Evolutionary conservation across 2,329 filamentous ascomycete genomes (phyloP), one percentile per base, ranked within the genome.

Genomic region (Pyrenochaeta sp.): DNA sequence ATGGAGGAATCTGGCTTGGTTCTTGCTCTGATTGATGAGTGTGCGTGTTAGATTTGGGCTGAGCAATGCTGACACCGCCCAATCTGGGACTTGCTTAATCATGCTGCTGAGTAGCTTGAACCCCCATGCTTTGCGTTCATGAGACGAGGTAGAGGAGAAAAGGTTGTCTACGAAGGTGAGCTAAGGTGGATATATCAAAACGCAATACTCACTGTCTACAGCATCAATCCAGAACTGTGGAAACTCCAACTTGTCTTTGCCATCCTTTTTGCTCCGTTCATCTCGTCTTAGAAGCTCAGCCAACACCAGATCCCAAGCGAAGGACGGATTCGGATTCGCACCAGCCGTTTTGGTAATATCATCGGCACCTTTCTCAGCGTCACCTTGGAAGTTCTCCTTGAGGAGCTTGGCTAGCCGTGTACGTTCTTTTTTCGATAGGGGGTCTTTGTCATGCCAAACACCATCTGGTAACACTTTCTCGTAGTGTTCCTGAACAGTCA

Each of bases 91-190:
- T 32, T 78, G 80, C 29, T 81, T 78, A 3, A 97, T 78, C 64
- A 92, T 85, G 68, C 89, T 91, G 65, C 89, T 87, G 67, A 97
- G 91, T 2, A 98, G 84, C 67, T 93, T 87, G 76, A 98, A 94
- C 0, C 95, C 95, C 75, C 92, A 92, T 68, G 91, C 92, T 75
- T 97, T 98, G 50, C 96, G 90, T 64, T 93, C 91, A 37, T 93
- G 87, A 1, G 92, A 96, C 7, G 93, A 89, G 10, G 85, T 87
- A 51, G 89, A 86, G 5, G 91, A 89, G 72, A 98, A 97, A 3
- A 97, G 82, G 7, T 90, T 89, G 71, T 94, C 90, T 94, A 58
- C 0, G 40, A 2, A 49, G 29, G 33, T 64, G n/a, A 66, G 41
- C 41, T 45, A 37, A 37, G 7, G 12, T 29, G 4, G 10, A 20